Percentiles rank a stretch among this genome's conserved stretches.
Conservation (phyloP, 169 alveolate species). For the Cryptosporidium bovis region DNA sequence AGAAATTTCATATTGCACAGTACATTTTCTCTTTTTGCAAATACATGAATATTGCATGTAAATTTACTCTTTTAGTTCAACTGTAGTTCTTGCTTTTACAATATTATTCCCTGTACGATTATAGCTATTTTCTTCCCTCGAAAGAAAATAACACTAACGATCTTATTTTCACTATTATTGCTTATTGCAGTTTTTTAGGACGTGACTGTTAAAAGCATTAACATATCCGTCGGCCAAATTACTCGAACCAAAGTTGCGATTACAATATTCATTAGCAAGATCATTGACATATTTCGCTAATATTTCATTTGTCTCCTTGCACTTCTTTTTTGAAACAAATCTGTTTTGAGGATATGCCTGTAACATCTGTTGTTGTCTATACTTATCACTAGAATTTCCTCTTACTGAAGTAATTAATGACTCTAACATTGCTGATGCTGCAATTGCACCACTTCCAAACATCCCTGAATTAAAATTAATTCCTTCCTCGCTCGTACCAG, state of each 20-base stretch:
- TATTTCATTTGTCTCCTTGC: constrained; percentile 65
- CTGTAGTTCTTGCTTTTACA: too few species aligned
- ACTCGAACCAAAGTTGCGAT: constrained; percentile 72
- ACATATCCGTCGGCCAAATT: constrained; percentile 69
- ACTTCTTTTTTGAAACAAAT: constrained; percentile 59
- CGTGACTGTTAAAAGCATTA: constrained; percentile 72
- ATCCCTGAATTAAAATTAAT: not conserved
- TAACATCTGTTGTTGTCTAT: constrained; percentile 45
- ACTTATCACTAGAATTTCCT: constrained; percentile 57
- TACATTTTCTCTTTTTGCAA: too few species aligned
- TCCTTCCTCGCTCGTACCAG: not conserved
- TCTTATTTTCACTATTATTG: constrained; percentile 1
- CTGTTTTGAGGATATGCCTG: constrained; percentile 73
- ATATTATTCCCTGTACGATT: too few species aligned
- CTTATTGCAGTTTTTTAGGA: constrained; percentile 38
- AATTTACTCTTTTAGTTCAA: too few species aligned
- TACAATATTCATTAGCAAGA: constrained; percentile 63
- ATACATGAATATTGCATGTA: too few species aligned
- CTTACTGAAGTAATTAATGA: constrained; percentile 66
- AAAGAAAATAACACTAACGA: not conserved
- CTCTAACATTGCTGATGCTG: constrained; percentile 71
- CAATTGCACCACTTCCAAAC: constrained; percentile 62
- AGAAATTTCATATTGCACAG: too few species aligned
- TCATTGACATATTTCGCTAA: constrained; percentile 70
- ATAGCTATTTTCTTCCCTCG: not conserved